Evolutionary conservation across 2,329 filamentous ascomycete genomes (phyloP).

Genomic region (Zymoseptoria brevis): DNA sequence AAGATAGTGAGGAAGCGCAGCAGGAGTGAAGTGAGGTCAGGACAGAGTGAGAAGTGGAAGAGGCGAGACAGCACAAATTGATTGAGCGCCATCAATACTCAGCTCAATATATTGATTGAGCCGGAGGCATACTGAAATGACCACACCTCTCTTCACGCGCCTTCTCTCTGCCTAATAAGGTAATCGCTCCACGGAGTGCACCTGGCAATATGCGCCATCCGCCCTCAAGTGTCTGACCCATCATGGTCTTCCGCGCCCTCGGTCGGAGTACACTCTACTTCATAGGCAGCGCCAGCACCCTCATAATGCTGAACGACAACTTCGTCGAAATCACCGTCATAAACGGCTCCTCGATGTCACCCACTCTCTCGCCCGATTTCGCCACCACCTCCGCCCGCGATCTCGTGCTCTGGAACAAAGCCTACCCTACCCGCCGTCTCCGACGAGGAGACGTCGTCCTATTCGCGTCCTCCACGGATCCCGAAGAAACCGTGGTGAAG

Average conservation of each 20-base stretch:
- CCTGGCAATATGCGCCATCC: not conserved
- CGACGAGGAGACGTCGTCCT: constrained; percentile 39
- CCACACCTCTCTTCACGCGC: too few relatives aligned
- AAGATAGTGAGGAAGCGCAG: too few relatives aligned
- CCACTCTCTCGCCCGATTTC: constrained; percentile 37
- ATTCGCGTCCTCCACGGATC: constrained; percentile 52
- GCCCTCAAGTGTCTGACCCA: not conserved
- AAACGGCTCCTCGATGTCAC: constrained; percentile 38
- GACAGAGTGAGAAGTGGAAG: too few relatives aligned
- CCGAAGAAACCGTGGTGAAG: constrained; percentile 67
- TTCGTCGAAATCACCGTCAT: constrained; percentile 32
- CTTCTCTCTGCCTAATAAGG: too few relatives aligned
- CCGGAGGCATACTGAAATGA: too few relatives aligned
- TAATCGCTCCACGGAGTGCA: too few relatives aligned
- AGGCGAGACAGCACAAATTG: too few relatives aligned
- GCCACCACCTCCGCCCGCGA: constrained; percentile 34
- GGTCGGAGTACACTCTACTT: constrained; percentile 2
- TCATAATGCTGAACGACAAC: constrained; percentile 35
- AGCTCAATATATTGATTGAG: too few relatives aligned
- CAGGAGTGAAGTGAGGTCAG: too few relatives aligned
- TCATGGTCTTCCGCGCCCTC: not conserved
- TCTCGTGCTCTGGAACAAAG: constrained; percentile 32
- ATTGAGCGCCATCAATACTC: too few relatives aligned
- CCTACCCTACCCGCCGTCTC: constrained; percentile 21
- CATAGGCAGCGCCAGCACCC: constrained; percentile 4